Base-by-base conservation (phyloP, 306 rosid genomes). In the Castanea sativa region DNA sequence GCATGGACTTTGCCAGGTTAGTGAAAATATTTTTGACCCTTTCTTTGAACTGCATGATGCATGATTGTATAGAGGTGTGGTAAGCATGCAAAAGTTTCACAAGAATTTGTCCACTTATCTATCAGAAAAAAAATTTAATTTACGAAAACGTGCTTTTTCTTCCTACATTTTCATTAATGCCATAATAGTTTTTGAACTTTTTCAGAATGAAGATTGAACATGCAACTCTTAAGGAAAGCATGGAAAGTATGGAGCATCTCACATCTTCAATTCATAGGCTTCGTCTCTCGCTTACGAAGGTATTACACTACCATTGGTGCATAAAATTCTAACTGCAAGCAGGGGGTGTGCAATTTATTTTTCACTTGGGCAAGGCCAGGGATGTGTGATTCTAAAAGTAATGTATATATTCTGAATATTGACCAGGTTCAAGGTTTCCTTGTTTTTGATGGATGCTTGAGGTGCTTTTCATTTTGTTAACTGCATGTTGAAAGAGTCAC, bases 1-100 rank as follows among this genome's bases (percentile, higher is more conserved):
- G 87, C 89, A 80, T 93, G 90, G 98, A 93, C 74, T 89, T 90
- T 87, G 99, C 97, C 59, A 95, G 99, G 99, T 81, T 86, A 55
- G 92, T 80, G 60, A 71, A 83, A 68, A 45, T 79, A 51, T 70
- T 33, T 33, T 35, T 38, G 58, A 69, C 69, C n/a, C 58, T 60
- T 74, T 79, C 78, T 57, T 79, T 84, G 80, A 78, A 68, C 81
- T 81, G 45, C 60, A 67, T 76, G 71, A 77, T 71, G 59, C 78
- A 79, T 76, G 73, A 58, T 35, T 67, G 35, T 82, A 49, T 49
- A 76, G 65, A 76, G n/a, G 71, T 55, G 74, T 41, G 58, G 74
- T 86, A 33, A 75, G 67, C 61, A 55, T 70, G 51, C 58, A 45
- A 33, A 49, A 78, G 5, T 74, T 59, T 77, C 49, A 67, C 21